phyloP scores from a whole-genome alignment of 78 protist genomes.

The Bodo saltans region DNA sequence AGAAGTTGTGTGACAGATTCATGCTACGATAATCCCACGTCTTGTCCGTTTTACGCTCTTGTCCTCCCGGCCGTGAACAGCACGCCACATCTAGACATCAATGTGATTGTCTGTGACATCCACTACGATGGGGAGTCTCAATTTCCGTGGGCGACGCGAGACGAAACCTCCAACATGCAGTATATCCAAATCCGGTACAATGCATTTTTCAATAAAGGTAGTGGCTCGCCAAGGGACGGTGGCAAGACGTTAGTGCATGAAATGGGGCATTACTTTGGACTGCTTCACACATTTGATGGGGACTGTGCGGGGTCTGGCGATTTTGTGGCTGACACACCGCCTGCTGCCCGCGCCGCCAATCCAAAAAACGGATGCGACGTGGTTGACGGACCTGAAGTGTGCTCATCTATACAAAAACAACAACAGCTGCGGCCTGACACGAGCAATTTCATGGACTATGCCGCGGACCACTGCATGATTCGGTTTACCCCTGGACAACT shows the following conservation, averaged over 20 bases:
- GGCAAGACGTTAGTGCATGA: not conserved
- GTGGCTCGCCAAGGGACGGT: not conserved
- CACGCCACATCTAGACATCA: no score
- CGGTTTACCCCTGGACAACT: not conserved
- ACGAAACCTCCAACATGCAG: not conserved
- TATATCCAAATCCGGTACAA: not conserved
- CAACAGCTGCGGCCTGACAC: no score
- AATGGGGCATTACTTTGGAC: not conserved
- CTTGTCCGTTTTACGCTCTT: no score
- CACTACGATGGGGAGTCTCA: not conserved
- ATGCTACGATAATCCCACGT: no score
- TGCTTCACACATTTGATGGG: not conserved
- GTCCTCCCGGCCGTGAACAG: no score
- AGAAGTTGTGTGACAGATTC: no score
- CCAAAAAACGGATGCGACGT: not conserved
- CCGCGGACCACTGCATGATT: not conserved
- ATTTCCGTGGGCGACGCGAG: not conserved
- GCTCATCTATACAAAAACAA: no score
- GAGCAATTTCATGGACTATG: not conserved
- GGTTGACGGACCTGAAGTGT: not conserved
- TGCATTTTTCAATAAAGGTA: not conserved
- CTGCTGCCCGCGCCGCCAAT: not conserved
- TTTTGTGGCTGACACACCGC: not conserved
- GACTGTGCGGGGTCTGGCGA: not conserved
- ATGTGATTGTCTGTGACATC: not conserved